These are phyloP conservation scores for Erucastrum elatum DNA, from an alignment of 345 rosid genomes.

Conservation along the genomic window DNA sequence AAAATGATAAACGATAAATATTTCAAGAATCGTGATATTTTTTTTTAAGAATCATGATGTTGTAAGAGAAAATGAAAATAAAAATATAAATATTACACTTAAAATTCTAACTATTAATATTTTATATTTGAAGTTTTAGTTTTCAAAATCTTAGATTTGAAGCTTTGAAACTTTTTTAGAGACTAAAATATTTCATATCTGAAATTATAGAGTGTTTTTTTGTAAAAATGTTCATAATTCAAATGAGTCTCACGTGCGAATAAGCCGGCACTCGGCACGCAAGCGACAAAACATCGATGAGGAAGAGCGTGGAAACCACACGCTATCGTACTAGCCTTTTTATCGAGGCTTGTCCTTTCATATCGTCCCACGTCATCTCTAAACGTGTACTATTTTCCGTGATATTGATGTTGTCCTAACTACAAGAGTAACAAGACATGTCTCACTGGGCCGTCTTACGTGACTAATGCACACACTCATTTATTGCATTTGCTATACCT, in stretches of 20 bases:
- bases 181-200: too few relatives aligned
- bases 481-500: constrained; percentile 1
- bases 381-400: constrained; percentile 15
- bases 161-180: too few relatives aligned
- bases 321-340: too few relatives aligned
- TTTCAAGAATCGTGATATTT: too few relatives aligned
- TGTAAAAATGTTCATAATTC: too few relatives aligned
- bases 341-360: constrained; percentile 2
- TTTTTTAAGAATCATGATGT: too few relatives aligned
- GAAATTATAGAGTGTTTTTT: too few relatives aligned
- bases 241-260: constrained; percentile 22
- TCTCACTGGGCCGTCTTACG: constrained; percentile 11
- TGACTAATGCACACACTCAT: background rate
- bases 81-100: background rate
- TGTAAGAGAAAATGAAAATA: too few relatives aligned
- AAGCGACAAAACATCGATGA: constrained; percentile 19
- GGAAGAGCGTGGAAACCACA: background rate
- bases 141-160: too few relatives aligned
- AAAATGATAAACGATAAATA: too few relatives aligned
- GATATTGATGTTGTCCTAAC: constrained; percentile 2
- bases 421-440: constrained; percentile 7
- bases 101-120: too few relatives aligned
- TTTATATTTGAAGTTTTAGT: too few relatives aligned
- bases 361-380: constrained; percentile 11
- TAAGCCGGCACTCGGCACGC: constrained; percentile 17